phyloP scores from a whole-genome alignment of 2,329 filamentous ascomycete species.

The Fusarium sp. region DNA sequence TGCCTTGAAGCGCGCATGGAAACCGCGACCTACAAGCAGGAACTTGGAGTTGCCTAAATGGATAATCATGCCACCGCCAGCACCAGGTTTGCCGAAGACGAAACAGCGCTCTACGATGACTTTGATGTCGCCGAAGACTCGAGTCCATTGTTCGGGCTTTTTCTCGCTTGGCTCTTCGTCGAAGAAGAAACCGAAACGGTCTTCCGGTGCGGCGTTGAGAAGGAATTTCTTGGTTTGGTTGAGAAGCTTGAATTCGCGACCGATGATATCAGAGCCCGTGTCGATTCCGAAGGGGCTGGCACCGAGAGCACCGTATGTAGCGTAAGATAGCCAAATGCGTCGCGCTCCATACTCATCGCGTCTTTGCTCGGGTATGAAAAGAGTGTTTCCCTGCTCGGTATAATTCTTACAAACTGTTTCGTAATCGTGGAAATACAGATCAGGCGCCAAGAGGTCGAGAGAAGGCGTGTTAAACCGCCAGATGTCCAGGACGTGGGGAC shows the following conservation, averaged over 20 bases:
- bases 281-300: conserved; percentile 56
- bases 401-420: conserved; percentile 58
- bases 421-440: conserved; percentile 63
- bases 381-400: conserved; percentile 55
- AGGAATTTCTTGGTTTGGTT: conserved; percentile 45
- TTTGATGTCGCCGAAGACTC: conserved; percentile 50
- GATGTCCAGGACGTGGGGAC: conserved; percentile 51
- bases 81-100: conserved; percentile 55
- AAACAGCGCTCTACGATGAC: conserved; percentile 54
- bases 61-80: conserved; percentile 55
- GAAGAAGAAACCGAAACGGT: conserved; percentile 55
- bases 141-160: conserved; percentile 43
- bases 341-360: conserved; percentile 60
- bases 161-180: conserved; percentile 48
- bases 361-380: conserved; percentile 65
- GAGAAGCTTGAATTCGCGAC: conserved; percentile 50
- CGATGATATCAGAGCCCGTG: conserved; percentile 48
- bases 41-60: conserved; percentile 52
- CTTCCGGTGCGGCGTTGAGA: conserved; percentile 46
- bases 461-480: conserved; percentile 56
- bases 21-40: conserved; percentile 53
- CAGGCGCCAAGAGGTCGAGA: conserved; percentile 60
- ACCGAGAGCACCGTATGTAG: conserved; percentile 54
- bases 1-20: conserved; percentile 52
- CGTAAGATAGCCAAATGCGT: conserved; percentile 57